phyloP scores from a whole-genome alignment of 1,139 yeast species.

The Keqinozyma sinolaborantium region DNA sequence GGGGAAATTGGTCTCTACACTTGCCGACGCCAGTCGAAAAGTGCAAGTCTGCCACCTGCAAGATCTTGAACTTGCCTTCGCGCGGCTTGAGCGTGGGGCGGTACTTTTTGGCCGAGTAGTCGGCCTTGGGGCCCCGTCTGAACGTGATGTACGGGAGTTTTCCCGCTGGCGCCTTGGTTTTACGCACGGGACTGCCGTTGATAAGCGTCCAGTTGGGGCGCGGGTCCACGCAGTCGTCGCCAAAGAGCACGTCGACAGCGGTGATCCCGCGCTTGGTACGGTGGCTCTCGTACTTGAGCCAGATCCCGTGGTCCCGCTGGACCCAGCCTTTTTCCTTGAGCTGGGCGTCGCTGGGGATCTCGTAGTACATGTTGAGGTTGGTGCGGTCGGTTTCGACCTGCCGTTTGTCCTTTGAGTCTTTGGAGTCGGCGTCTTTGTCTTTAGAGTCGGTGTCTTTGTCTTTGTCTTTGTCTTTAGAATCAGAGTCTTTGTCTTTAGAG shows the following conservation, averaged over 20 bases:
- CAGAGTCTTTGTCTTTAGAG: slow-evolving; percentile 3
- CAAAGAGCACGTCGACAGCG: slow-evolving; percentile 68
- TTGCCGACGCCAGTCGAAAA: slow-evolving; percentile 57
- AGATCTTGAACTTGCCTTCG: slow-evolving; percentile 61
- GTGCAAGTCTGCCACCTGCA: slow-evolving; percentile 87
- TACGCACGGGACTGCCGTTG: slow-evolving; percentile 19
- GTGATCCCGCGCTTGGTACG: slow-evolving; percentile 32
- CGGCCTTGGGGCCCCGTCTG: slow-evolving; percentile 48
- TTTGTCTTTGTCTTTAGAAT: slow-evolving; percentile 3
- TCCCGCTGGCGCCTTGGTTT: slow-evolving; percentile 15
- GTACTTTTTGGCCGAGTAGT: slow-evolving; percentile 18
- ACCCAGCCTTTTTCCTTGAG: slow-evolving; percentile 33
- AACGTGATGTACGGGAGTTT: slow-evolving; percentile 37
- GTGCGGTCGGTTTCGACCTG: slow-evolving; percentile 16
- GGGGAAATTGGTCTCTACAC: slow-evolving; percentile 70
- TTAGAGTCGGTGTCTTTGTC: slow-evolving; percentile 4
- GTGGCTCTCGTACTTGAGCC: slow-evolving; percentile 25
- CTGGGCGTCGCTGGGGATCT: slow-evolving; percentile 31
- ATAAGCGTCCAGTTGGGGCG: slow-evolving; percentile 54
- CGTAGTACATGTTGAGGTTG: slow-evolving; percentile 18
- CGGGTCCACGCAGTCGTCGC: slow-evolving; percentile 72
- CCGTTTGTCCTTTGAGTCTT: slow-evolving; percentile 7
- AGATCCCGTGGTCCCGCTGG: slow-evolving; percentile 27
- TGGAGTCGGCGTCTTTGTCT: slow-evolving; percentile 2
- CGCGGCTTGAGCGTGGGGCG: slow-evolving; percentile 20